Conservation (phyloP, 2,329 filamentous ascomycete genomes). For the Pseudogymnoascus sp. region DNA sequence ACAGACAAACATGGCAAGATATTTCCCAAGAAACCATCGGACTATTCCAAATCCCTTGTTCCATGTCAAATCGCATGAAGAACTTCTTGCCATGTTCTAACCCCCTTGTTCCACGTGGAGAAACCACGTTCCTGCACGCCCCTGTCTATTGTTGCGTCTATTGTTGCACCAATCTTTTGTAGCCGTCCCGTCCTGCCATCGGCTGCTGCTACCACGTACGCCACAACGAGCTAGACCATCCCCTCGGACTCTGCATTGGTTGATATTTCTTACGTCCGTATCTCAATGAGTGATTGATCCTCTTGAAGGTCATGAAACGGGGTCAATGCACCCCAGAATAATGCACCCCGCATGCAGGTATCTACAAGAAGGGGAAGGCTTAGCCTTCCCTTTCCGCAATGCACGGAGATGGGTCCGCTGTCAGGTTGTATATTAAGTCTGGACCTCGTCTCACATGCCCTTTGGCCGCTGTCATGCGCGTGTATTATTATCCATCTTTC, state of each 20-base stretch:
- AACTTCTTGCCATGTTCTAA: neutral
- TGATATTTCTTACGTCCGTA: neutral
- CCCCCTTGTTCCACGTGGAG: constrained; percentile 2
- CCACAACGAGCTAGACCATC: neutral
- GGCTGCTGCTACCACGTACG: neutral
- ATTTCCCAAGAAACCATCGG: too few species aligned
- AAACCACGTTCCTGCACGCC: neutral
- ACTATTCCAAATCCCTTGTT: neutral
- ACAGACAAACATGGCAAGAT: neutral
- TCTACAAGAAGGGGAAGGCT: neutral
- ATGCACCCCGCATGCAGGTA: neutral
- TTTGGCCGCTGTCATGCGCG: too few species aligned
- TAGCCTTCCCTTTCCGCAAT: neutral
- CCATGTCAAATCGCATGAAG: neutral
- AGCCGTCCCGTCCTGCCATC: neutral
- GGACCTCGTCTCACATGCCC: neutral
- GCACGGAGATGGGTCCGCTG: neutral
- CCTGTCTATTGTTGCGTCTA: neutral
- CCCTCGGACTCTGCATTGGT: neutral
- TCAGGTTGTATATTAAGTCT: neutral
- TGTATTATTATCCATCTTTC: neutral
- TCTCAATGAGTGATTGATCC: neutral
- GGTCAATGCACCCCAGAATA: neutral
- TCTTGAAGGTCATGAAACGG: neutral
- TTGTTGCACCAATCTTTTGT: neutral